phyloP scores from a whole-genome alignment of 2,329 filamentous ascomycete genomes.

The Phaeoacremonium minimum region DNA sequence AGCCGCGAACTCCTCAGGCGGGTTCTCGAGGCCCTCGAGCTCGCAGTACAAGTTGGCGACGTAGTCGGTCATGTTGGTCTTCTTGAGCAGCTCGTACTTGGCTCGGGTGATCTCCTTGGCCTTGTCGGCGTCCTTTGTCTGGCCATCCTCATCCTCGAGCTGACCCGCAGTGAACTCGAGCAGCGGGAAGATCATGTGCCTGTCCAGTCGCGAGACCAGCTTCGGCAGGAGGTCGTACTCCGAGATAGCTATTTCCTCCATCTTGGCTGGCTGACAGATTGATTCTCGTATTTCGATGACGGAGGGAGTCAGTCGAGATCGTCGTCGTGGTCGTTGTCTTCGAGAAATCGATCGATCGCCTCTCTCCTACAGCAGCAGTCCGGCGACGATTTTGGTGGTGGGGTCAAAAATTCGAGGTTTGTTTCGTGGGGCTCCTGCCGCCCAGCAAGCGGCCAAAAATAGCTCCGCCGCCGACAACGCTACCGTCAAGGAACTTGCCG shows the following conservation, averaged over 20 bases:
- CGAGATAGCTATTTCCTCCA: constrained; percentile 12
- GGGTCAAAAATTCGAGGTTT: too few relatives aligned
- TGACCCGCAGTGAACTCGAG: constrained; percentile 86
- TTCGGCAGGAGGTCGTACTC: constrained; percentile 66
- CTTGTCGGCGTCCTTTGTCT: constrained; percentile 46
- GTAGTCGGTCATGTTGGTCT: constrained; percentile 99
- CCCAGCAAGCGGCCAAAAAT: too few relatives aligned
- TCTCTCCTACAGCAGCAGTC: too few relatives aligned
- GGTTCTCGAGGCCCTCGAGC: constrained; percentile 72
- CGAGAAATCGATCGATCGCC: too few relatives aligned
- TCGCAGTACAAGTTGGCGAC: constrained; percentile 89
- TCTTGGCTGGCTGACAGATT: constrained; percentile 3
- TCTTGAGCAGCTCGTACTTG: constrained; percentile 91
- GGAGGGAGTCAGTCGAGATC: too few relatives aligned
- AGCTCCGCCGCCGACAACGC: too few relatives aligned
- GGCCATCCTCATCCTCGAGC: constrained; percentile 68
- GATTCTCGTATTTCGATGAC: too few relatives aligned
- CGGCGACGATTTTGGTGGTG: too few relatives aligned
- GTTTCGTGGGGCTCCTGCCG: too few relatives aligned
- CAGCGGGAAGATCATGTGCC: constrained; percentile 93
- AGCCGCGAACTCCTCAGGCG: constrained; percentile 80
- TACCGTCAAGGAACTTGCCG: too few relatives aligned
- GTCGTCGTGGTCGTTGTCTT: too few relatives aligned
- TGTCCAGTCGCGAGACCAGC: constrained; percentile 87
- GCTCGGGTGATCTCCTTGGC: constrained; percentile 71